These are phyloP conservation scores for Geranium incanum DNA, from an alignment of 441 rosid genomes.

Conservation along the genomic window DNA sequence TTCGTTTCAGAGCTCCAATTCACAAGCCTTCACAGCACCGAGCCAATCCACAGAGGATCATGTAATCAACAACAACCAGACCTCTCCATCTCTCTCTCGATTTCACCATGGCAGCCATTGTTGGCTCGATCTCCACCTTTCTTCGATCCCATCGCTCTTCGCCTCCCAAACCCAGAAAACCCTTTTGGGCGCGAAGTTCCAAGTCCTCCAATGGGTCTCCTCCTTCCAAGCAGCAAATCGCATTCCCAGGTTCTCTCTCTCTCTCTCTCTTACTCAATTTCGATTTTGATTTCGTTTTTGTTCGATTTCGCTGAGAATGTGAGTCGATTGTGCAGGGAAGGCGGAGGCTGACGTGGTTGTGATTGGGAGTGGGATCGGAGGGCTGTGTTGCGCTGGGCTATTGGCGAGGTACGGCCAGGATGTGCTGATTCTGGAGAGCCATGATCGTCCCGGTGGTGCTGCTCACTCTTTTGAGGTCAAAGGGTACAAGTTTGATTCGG, in stretches of 20 bases:
- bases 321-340: conserved; percentile 37
- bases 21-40: background rate
- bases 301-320: conserved; percentile 6
- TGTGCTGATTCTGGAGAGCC: conserved; percentile 77
- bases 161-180: conserved; percentile 15
- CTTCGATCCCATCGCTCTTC: conserved; percentile 10
- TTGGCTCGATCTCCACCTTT: conserved; percentile 7
- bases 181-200: conserved; percentile 38
- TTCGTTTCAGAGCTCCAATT: conserved; percentile 11
- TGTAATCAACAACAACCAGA: background rate
- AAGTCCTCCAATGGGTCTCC: conserved; percentile 36
- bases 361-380: conserved; percentile 83
- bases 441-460: conserved; percentile 79
- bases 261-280: background rate
- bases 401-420: conserved; percentile 76
- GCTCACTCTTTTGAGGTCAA: conserved; percentile 73
- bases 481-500: conserved; percentile 82
- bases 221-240: conserved; percentile 26
- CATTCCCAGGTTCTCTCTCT: conserved; percentile 37
- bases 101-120: conserved; percentile 24
- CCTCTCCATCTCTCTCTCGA: background rate
- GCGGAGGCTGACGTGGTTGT: conserved; percentile 80
- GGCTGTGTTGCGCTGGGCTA: conserved; percentile 77
- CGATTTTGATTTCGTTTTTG: background rate
- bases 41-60: background rate